Evolutionary conservation across 1,284 basidiomycete genomes (phyloP).

Genomic region (Trichosporon sp.): DNA sequence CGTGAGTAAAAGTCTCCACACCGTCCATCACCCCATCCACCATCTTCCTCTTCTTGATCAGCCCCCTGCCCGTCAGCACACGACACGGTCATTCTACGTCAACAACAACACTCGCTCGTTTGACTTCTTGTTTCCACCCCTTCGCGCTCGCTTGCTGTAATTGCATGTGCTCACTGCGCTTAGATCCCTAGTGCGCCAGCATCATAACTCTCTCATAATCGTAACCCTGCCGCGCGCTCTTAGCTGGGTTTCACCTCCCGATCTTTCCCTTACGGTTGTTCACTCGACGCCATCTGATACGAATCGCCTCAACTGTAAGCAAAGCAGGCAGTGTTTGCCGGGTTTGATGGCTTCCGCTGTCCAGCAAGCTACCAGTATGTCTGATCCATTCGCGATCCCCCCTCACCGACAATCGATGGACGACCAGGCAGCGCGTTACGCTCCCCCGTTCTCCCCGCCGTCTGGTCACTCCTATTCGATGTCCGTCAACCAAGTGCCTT

Average conservation of each 20-base stretch:
- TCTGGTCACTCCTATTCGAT: slow-evolving; percentile 16
- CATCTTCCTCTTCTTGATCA: neutral
- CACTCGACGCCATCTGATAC: neutral
- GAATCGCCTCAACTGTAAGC: neutral
- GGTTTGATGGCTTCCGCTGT: slow-evolving; percentile 27
- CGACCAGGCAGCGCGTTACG: slow-evolving; percentile 26
- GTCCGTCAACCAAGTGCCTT: slow-evolving; percentile 17
- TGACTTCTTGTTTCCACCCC: neutral
- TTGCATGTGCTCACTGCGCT: slow-evolving; percentile 15
- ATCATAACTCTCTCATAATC: neutral
- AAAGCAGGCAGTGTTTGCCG: neutral
- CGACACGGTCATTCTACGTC: neutral
- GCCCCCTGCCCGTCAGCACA: neutral
- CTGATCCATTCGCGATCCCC: slow-evolving; percentile 33
- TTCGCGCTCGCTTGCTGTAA: neutral
- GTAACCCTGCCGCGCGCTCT: neutral
- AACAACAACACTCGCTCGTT: slow-evolving; percentile 1
- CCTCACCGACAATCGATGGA: slow-evolving; percentile 28
- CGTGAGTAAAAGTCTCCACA: slow-evolving; percentile 1
- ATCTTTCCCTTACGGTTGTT: neutral
- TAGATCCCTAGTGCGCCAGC: neutral
- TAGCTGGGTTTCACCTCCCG: neutral
- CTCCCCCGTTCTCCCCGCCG: slow-evolving; percentile 29
- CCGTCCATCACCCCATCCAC: neutral
- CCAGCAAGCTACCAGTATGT: slow-evolving; percentile 29